These are phyloP conservation scores for Naganishia friedmannii DNA, from an alignment of 768 basidiomycete genomes.

Conservation along the genomic window DNA sequence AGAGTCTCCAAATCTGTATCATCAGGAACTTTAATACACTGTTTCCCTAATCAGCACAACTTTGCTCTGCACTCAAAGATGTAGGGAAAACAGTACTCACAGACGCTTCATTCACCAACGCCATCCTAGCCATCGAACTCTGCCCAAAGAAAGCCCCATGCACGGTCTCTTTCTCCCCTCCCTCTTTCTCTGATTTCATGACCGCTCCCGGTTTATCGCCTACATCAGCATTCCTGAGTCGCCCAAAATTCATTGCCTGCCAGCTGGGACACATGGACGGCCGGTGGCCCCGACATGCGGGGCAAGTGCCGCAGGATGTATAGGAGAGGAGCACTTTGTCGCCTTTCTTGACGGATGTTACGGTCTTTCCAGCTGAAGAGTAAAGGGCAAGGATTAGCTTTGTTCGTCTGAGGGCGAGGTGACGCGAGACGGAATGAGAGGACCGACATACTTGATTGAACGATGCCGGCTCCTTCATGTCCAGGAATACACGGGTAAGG, in stretches of 20 bases:
- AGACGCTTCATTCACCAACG: slow-evolving; percentile 10
- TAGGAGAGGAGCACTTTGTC: slow-evolving; percentile 25
- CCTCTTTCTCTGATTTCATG: not conserved
- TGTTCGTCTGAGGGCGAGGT: too few relatives aligned
- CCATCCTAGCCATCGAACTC: slow-evolving; percentile 18
- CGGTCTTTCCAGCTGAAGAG: not conserved
- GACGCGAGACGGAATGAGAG: not conserved
- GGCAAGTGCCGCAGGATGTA: slow-evolving; percentile 12
- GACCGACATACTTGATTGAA: slow-evolving; percentile 15
- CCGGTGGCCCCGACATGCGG: not conserved
- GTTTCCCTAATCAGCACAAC: not conserved
- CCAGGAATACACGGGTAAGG: slow-evolving; percentile 22
- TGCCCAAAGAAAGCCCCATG: slow-evolving; percentile 25
- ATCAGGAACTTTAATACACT: slow-evolving; percentile 22
- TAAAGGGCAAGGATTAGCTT: not conserved
- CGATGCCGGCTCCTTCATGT: slow-evolving; percentile 24
- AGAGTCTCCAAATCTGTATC: slow-evolving; percentile 17
- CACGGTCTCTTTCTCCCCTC: not conserved
- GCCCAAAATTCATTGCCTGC: slow-evolving; percentile 18
- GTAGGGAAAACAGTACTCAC: not conserved
- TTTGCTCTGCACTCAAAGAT: too few relatives aligned
- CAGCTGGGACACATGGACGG: slow-evolving; percentile 5
- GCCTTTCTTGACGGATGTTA: slow-evolving; percentile 6
- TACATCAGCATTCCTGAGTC: not conserved
- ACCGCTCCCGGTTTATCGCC: not conserved